These are phyloP conservation scores for Paramecium tetraurelia DNA, from an alignment of 73 alveolate genomes.

Conservation along the genomic window DNA sequence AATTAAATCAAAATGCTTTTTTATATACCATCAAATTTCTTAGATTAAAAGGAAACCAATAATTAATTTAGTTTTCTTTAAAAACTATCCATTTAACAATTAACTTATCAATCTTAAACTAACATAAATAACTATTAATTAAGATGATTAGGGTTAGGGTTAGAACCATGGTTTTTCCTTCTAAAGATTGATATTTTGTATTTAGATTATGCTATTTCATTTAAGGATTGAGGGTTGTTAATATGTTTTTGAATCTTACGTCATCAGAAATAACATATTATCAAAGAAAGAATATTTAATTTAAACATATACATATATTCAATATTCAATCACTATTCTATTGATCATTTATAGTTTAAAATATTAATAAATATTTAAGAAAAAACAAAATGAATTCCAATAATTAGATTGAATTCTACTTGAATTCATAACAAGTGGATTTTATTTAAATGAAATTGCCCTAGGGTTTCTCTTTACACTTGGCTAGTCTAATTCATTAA, in stretches of 20 bases:
- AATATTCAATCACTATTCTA: neutral
- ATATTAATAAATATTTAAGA: neutral
- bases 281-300: neutral
- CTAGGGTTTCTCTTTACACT: neutral
- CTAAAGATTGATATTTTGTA: no score
- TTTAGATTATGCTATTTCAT: no score
- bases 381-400: neutral
- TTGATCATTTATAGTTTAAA: neutral
- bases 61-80: neutral
- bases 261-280: neutral
- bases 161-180: no score
- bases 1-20: no score
- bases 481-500: neutral
- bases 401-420: constrained; percentile 17
- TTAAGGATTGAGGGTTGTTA: no score
- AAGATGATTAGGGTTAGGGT: no score
- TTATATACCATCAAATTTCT: neutral
- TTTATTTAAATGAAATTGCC: constrained; percentile 10
- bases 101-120: no score
- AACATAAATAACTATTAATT: neutral
- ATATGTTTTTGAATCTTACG: no score
- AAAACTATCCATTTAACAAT: neutral
- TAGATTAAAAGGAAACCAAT: neutral
- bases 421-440: neutral
- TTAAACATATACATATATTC: neutral